A percentile compares a stretch with the other conserved stretches of the same genome.
Evolutionary conservation across 495 filamentous ascomycete genomes (phyloP).

Genomic region (Viridothelium virens): DNA sequence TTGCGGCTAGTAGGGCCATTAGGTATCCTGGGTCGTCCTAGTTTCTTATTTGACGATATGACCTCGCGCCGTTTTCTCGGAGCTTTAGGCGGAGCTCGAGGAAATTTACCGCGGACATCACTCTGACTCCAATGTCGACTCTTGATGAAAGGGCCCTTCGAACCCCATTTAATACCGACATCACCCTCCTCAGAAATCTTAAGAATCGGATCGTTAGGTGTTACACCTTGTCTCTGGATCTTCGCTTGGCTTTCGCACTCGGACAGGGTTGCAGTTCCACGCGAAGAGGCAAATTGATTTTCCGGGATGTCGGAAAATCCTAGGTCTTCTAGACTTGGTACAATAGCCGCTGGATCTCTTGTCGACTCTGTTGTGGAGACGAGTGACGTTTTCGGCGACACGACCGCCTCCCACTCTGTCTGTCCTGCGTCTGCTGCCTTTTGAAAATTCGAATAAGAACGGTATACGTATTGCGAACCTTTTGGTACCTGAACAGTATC

Average conservation of each 20-base stretch:
- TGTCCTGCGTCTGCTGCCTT: conserved; percentile 50
- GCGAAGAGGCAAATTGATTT: not conserved
- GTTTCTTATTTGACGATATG: not conserved
- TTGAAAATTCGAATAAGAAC: conserved; percentile 48
- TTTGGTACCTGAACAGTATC: conserved; percentile 50
- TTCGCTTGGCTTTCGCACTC: conserved; percentile 10
- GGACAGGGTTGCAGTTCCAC: not conserved
- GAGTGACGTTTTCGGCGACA: conserved; percentile 20
- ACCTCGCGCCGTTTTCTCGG: not conserved
- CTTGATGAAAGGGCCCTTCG: not conserved
- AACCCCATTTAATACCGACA: not conserved
- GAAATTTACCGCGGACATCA: not conserved
- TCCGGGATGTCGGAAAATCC: not conserved
- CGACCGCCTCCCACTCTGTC: conserved; percentile 53
- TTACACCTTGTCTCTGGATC: conserved; percentile 3
- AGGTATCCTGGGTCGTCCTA: conserved; percentile 29
- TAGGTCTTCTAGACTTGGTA: not conserved
- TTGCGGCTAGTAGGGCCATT: conserved; percentile 1
- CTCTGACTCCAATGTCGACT: not conserved
- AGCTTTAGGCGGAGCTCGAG: not conserved
- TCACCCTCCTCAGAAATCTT: not conserved
- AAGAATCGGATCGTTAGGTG: not conserved
- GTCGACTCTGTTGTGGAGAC: conserved; percentile 32
- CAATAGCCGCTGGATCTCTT: conserved; percentile 21
- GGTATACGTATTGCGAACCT: conserved; percentile 51